phyloP scores from a whole-genome alignment of 1,139 yeast genomes.

The Torulaspora globosa region DNA sequence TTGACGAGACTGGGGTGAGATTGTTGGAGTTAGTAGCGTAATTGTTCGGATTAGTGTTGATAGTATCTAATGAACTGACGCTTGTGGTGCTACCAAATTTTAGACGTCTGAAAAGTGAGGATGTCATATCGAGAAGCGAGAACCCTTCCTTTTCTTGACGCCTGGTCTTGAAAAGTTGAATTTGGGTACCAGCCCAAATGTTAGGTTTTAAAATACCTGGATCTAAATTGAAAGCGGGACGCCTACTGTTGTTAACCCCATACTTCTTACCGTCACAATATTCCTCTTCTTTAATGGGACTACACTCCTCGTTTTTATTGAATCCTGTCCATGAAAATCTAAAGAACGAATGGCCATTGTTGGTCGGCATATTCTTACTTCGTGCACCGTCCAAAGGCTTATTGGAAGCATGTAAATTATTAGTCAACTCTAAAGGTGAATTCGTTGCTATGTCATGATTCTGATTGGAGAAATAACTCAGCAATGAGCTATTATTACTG shows the following conservation, averaged over 20 bases:
- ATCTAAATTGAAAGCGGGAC: slow-evolving; percentile 20
- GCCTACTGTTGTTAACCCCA: slow-evolving; percentile 8
- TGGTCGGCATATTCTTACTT: slow-evolving; percentile 8
- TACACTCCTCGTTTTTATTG: slow-evolving; percentile 20
- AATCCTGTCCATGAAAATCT: slow-evolving; percentile 35
- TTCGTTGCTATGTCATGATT: slow-evolving; percentile 11
- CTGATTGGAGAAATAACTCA: slow-evolving; percentile 21
- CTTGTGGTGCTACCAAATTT: slow-evolving; percentile 26
- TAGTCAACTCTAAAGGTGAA: slow-evolving; percentile 13
- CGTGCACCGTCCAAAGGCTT: slow-evolving; percentile 7
- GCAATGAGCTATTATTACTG: slow-evolving; percentile 30
- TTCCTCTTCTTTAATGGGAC: slow-evolving; percentile 15
- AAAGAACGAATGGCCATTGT: slow-evolving; percentile 25
- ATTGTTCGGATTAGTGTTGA: slow-evolving; percentile 9
- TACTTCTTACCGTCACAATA: slow-evolving; percentile 5
- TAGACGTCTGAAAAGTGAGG: slow-evolving; percentile 33
- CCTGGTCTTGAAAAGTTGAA: slow-evolving; percentile 58
- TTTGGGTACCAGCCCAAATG: slow-evolving; percentile 62
- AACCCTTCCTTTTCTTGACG: slow-evolving; percentile 35
- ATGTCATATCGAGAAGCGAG: slow-evolving; percentile 37
- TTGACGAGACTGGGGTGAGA: slow-evolving; percentile 16
- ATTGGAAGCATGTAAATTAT: slow-evolving; percentile 6
- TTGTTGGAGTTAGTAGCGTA: slow-evolving; percentile 9
- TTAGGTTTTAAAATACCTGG: slow-evolving; percentile 34
- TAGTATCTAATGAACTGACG: slow-evolving; percentile 18